Conservation (phyloP, 257 asterid genomes). For the Ocimum tenuiflorum region DNA sequence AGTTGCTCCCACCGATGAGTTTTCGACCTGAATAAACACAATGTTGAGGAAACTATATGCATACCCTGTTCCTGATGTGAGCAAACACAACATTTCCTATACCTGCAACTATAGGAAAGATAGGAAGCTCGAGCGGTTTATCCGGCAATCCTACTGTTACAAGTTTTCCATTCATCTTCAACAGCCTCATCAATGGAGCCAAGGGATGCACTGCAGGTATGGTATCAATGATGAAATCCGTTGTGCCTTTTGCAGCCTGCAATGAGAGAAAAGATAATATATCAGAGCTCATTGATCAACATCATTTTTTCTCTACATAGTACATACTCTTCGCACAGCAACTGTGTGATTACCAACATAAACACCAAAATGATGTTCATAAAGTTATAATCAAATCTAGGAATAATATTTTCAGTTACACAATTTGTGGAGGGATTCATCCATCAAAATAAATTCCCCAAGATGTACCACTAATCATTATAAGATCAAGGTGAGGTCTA, state of each 20-base stretch:
- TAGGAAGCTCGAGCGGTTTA: slow-evolving; percentile 52
- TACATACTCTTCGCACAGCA: background rate
- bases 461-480: too few relatives aligned
- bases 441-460: too few relatives aligned
- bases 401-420: too few relatives aligned
- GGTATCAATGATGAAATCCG: slow-evolving; percentile 61
- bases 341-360: too few relatives aligned
- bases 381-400: too few relatives aligned
- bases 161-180: slow-evolving; percentile 59
- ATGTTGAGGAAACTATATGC: too few relatives aligned
- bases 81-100: too few relatives aligned
- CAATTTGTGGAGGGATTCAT: too few relatives aligned
- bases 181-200: slow-evolving; percentile 39
- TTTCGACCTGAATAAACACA: slow-evolving; percentile 39
- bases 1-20: slow-evolving; percentile 51
- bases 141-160: slow-evolving; percentile 50
- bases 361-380: too few relatives aligned
- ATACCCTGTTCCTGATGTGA: too few relatives aligned
- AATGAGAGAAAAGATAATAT: background rate
- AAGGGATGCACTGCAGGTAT: slow-evolving; percentile 50
- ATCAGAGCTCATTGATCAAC: background rate
- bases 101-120: slow-evolving; percentile 56
- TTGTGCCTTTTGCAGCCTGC: slow-evolving; percentile 49
- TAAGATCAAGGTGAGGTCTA: too few relatives aligned
- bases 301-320: background rate